phyloP scores from a whole-genome alignment of 1,284 basidiomycete species.

The Phellopilus nigrolimitatus region DNA sequence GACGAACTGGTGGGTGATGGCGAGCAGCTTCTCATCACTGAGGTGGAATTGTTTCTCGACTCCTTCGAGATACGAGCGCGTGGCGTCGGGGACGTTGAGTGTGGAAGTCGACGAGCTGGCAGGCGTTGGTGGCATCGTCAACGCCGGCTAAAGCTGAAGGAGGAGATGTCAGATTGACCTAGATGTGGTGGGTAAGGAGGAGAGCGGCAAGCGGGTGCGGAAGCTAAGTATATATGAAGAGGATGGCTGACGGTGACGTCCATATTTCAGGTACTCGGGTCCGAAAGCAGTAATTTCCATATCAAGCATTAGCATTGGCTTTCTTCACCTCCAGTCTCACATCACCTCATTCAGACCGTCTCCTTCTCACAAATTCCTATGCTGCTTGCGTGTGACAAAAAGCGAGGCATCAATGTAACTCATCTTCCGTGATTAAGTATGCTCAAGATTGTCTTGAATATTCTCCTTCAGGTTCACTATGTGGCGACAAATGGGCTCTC shows the following conservation, averaged over 20 bases:
- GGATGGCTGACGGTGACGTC: too few species aligned
- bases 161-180: not conserved
- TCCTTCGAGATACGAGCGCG: constrained; percentile 33
- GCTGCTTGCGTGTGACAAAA: too few species aligned
- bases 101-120: not conserved
- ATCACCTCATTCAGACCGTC: not conserved
- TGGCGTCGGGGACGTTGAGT: constrained; percentile 18
- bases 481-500: too few species aligned
- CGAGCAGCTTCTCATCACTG: constrained; percentile 51
- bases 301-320: not conserved
- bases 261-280: too few species aligned
- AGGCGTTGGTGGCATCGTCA: constrained; percentile 5
- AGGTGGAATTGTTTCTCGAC: constrained; percentile 72
- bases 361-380: not conserved
- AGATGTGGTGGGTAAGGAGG: not conserved
- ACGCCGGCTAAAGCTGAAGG: not conserved
- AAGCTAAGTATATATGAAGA: too few species aligned
- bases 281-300: not conserved
- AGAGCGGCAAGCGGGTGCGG: not conserved
- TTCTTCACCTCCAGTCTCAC: not conserved
- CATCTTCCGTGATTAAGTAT: too few species aligned
- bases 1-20: constrained; percentile 76
- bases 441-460: too few species aligned
- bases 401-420: too few species aligned
- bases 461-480: too few species aligned